A percentile compares a stretch with the other conserved stretches of the same genome.
phyloP scores from a whole-genome alignment of 2,329 filamentous ascomycete species.

The Talaromyces sp. region DNA sequence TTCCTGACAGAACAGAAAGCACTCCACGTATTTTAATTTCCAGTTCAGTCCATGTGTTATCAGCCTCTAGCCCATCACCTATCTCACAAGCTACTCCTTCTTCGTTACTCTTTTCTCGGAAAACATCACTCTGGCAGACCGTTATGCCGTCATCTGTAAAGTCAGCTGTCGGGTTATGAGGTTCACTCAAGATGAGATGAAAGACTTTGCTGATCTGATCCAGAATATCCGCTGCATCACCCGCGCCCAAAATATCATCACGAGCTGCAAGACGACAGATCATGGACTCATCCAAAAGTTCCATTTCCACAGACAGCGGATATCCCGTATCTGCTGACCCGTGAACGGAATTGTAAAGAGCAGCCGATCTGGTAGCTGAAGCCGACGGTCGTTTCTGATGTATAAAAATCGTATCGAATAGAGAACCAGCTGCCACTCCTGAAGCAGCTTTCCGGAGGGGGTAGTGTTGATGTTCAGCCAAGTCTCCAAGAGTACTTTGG shows the following conservation, averaged over 20 bases:
- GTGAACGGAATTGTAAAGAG: slow-evolving; percentile 58
- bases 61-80: background rate
- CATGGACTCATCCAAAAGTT: slow-evolving; percentile 52
- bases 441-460: slow-evolving; percentile 66
- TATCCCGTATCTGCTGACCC: slow-evolving; percentile 70
- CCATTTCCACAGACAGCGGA: slow-evolving; percentile 75
- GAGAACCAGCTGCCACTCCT: slow-evolving; percentile 36
- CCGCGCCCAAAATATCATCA: slow-evolving; percentile 45
- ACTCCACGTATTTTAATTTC: slow-evolving; percentile 41
- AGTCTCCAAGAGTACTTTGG: slow-evolving; percentile 62
- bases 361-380: slow-evolving; percentile 19
- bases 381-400: slow-evolving; percentile 52
- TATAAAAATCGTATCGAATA: slow-evolving; percentile 63
- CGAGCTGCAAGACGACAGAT: slow-evolving; percentile 71
- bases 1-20: slow-evolving; percentile 54
- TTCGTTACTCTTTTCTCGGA: slow-evolving; percentile 10
- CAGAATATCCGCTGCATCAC: slow-evolving; percentile 50
- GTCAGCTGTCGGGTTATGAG: slow-evolving; percentile 48
- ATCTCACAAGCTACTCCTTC: background rate
- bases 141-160: slow-evolving; percentile 52
- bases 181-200: slow-evolving; percentile 46
- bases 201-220: slow-evolving; percentile 57
- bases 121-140: slow-evolving; percentile 55
- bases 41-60: slow-evolving; percentile 23
- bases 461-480: slow-evolving; percentile 69